Percentiles rank a stretch among this genome's conserved stretches.
These are phyloP conservation scores for Dioscorea zingiberensis DNA, from an alignment of 106 monocot species.

Conservation along the genomic window DNA sequence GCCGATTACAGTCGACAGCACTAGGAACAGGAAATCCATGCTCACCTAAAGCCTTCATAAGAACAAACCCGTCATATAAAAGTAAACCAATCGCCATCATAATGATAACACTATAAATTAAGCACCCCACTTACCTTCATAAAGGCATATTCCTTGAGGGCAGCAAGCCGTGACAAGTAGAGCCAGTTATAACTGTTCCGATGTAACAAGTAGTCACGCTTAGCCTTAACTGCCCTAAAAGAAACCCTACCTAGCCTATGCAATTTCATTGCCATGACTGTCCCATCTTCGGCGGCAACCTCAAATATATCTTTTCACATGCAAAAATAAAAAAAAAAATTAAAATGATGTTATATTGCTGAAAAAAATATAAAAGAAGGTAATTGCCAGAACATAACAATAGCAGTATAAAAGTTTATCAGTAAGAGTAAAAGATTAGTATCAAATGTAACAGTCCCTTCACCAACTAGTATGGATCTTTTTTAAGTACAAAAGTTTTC, in stretches of 20 bases:
- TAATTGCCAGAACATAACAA: no score
- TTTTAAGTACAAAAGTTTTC: no score
- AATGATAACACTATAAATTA: background rate
- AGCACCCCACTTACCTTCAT: conserved; percentile 64
- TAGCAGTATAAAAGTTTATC: no score
- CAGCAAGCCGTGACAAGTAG: conserved; percentile 94
- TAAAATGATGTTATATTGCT: no score
- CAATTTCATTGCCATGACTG: conserved; percentile 86
- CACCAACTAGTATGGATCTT: no score
- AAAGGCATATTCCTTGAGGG: conserved; percentile 92
- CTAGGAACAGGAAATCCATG: conserved; percentile 94
- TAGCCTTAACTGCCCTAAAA: conserved; percentile 93
- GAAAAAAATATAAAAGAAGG: no score
- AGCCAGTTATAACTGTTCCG: conserved; percentile 89
- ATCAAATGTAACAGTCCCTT: no score
- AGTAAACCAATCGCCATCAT: background rate
- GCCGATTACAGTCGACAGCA: conserved; percentile 92
- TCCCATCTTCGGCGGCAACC: conserved; percentile 94
- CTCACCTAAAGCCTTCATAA: conserved; percentile 75
- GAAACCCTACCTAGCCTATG: conserved; percentile 93
- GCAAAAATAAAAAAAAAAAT: background rate
- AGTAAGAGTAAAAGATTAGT: no score
- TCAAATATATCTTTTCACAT: conserved; percentile 84
- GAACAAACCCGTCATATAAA: background rate
- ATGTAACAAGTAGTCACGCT: conserved; percentile 86